phyloP scores from a whole-genome alignment of 768 basidiomycete species.

The Pleurotus salmoneostramineus region DNA sequence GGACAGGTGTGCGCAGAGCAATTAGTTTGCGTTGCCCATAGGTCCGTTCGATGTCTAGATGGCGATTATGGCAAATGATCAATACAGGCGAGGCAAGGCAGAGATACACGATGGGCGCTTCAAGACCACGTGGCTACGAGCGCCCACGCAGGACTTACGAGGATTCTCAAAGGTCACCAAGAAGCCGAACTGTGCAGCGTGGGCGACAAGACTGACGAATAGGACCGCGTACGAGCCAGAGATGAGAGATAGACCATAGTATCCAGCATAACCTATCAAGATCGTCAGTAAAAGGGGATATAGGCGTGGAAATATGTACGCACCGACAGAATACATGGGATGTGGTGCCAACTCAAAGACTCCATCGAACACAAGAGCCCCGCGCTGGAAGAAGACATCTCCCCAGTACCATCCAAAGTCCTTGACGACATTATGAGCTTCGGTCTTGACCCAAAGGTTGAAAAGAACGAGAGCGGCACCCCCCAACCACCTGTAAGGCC shows the following conservation, averaged over 20 bases:
- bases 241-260: constrained; percentile 93
- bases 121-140: not conserved
- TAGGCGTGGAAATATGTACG: constrained; percentile 15
- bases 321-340: constrained; percentile 91
- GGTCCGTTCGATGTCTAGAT: constrained; percentile 82
- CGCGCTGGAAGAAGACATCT: constrained; percentile 90
- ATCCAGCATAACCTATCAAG: constrained; percentile 85
- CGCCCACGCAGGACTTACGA: constrained; percentile 49
- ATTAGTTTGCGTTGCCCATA: constrained; percentile 93
- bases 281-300: not conserved
- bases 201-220: constrained; percentile 90
- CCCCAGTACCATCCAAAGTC: constrained; percentile 98
- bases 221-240: constrained; percentile 86
- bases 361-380: constrained; percentile 92
- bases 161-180: constrained; percentile 95
- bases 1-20: constrained; percentile 73
- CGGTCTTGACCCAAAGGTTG: constrained; percentile 98
- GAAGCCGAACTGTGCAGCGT: constrained; percentile 96
- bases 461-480: constrained; percentile 85
- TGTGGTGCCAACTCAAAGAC: constrained; percentile 94
- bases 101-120: constrained; percentile 5
- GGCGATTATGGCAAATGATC: not conserved
- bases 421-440: constrained; percentile 96
- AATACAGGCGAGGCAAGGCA: not conserved
- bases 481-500: constrained; percentile 70